A percentile compares a stretch with the other conserved stretches of the same genome.
These are phyloP conservation scores for Backusella westeae DNA, from an alignment of 192 early-diverging fungal genomes.

Conservation along the genomic window DNA sequence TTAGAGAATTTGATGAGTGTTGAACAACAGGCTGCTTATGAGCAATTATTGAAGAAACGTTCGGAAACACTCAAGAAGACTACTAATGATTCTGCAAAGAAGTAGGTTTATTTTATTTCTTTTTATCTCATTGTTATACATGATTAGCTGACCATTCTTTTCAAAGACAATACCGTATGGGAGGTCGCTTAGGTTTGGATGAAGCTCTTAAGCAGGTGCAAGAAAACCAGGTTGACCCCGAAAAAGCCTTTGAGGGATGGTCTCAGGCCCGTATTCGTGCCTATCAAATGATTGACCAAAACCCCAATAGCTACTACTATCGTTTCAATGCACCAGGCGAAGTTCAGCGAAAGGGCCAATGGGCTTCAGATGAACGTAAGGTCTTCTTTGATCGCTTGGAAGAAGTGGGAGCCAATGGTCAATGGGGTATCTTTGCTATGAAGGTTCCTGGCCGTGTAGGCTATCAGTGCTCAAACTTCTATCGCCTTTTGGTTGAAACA, in stretches of 20 bases:
- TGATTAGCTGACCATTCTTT: background rate
- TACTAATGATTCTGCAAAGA: slow-evolving; percentile 71
- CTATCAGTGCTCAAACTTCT: slow-evolving; percentile 98
- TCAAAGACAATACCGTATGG: slow-evolving; percentile 56
- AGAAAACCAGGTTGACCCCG: slow-evolving; percentile 72
- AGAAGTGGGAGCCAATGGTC: slow-evolving; percentile 91
- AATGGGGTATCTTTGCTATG: slow-evolving; percentile 98
- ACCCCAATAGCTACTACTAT: slow-evolving; percentile 98
- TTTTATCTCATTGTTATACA: background rate
- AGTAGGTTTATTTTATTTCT: slow-evolving; percentile 38
- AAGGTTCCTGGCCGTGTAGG: slow-evolving; percentile 93
- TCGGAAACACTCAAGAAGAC: slow-evolving; percentile 77
- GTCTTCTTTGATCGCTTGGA: slow-evolving; percentile 81
- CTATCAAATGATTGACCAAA: slow-evolving; percentile 89
- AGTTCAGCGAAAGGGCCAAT: slow-evolving; percentile 88
- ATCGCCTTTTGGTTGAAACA: slow-evolving; percentile 85
- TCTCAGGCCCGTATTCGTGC: slow-evolving; percentile 90
- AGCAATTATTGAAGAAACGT: slow-evolving; percentile 83
- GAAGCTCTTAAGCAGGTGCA: slow-evolving; percentile 88
- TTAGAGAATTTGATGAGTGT: slow-evolving; percentile 62
- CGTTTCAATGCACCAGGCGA: slow-evolving; percentile 97
- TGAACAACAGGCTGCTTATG: slow-evolving; percentile 84
- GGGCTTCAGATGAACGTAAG: slow-evolving; percentile 85
- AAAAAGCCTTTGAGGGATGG: slow-evolving; percentile 95
- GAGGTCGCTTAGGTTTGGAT: slow-evolving; percentile 77